Conservation (phyloP, 768 basidiomycete species). For the Macrolepiota fuliginosa region DNA sequence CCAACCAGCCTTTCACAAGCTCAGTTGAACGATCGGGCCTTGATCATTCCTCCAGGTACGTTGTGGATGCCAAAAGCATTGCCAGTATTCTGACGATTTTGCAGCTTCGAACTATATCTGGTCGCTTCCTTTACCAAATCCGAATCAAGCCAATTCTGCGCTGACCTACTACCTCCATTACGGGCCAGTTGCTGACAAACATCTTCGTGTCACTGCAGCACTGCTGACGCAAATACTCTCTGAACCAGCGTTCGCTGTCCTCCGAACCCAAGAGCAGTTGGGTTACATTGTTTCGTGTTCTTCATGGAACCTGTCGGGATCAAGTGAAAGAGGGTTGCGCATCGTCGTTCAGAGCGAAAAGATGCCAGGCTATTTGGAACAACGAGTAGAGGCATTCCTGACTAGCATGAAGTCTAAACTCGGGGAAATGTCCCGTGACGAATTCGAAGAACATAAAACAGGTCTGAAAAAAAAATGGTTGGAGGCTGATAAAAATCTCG, state of each 20-base stretch:
- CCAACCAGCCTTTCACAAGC: constrained; percentile 51
- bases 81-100: constrained; percentile 3
- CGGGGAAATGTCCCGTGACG: constrained; percentile 63
- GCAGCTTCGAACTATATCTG: constrained; percentile 72
- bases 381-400: constrained; percentile 87
- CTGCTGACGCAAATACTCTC: constrained; percentile 81
- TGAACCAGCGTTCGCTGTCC: constrained; percentile 90
- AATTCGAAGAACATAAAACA: constrained; percentile 76
- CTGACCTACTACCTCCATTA: constrained; percentile 84
- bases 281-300: constrained; percentile 85
- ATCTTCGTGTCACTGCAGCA: constrained; percentile 60
- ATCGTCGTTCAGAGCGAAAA: constrained; percentile 90
- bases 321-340: constrained; percentile 71
- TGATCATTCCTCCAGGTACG: constrained; percentile 73
- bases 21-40: constrained; percentile 51
- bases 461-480: constrained; percentile 79
- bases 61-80: background rate
- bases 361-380: constrained; percentile 75
- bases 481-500: constrained; percentile 86
- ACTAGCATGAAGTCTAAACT: constrained; percentile 67
- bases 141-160: constrained; percentile 83
- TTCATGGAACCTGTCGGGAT: constrained; percentile 55
- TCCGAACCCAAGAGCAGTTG: constrained; percentile 93
- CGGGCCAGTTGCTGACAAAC: constrained; percentile 64
- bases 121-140: constrained; percentile 69